These are phyloP conservation scores for Stachybotrys echinatus DNA, from an alignment of 2,329 filamentous ascomycete species.

Conservation along the genomic window DNA sequence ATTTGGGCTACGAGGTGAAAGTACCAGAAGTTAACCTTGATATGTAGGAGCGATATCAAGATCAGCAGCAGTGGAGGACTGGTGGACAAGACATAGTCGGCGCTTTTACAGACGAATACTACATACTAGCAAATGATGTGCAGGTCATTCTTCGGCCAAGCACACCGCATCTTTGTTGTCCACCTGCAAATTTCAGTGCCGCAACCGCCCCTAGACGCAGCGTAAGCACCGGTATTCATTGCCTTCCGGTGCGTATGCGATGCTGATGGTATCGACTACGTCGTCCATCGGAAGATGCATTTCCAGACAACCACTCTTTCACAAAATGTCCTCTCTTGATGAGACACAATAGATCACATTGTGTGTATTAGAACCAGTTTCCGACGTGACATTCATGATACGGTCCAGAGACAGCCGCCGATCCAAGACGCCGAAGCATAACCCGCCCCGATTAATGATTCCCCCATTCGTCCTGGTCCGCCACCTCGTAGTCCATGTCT, in stretches of 20 bases:
- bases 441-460: background rate
- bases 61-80: background rate
- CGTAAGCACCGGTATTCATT: no score
- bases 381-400: no score
- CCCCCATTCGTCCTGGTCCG: constrained; percentile 42
- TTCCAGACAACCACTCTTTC: no score
- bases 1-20: constrained; percentile 9
- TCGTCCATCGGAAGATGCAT: no score
- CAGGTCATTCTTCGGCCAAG: background rate
- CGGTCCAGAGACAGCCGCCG: no score
- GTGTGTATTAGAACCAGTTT: no score
- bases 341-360: no score
- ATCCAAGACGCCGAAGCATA: background rate
- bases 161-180: background rate
- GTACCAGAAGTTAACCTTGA: constrained; percentile 11
- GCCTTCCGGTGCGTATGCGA: no score
- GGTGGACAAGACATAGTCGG: background rate
- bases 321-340: no score
- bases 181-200: background rate
- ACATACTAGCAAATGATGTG: background rate
- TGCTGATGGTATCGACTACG: no score
- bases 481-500: constrained; percentile 50
- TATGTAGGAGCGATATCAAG: background rate
- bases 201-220: no score
- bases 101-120: background rate